A percentile compares a stretch with the other conserved stretches of the same genome.
Evolutionary conservation across 2,329 filamentous ascomycete genomes (phyloP).

Genomic region (Atkinsonella hypoxylon): DNA sequence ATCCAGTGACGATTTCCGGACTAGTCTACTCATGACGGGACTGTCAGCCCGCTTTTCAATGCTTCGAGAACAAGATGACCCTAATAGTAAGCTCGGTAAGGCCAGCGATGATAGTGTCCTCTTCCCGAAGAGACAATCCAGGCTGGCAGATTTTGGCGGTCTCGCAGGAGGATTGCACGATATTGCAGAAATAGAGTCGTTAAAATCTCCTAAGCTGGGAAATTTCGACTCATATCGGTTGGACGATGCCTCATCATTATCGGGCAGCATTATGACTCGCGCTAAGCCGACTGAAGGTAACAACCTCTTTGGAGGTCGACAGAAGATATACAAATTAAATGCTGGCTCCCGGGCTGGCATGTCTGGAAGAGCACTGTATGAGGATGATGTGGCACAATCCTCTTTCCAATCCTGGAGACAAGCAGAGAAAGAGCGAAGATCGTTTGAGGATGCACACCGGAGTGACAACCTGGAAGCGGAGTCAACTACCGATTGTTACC

Average conservation of each 20-base stretch:
- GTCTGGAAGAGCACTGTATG: slow-evolving; percentile 64
- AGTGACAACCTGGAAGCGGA: slow-evolving; percentile 28
- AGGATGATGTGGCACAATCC: slow-evolving; percentile 73
- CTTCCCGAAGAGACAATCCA: slow-evolving; percentile 68
- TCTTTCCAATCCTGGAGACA: slow-evolving; percentile 68
- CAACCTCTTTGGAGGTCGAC: slow-evolving; percentile 83
- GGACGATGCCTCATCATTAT: slow-evolving; percentile 58
- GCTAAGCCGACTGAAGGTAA: slow-evolving; percentile 80
- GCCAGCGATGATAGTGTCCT: slow-evolving; percentile 92
- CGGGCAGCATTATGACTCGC: slow-evolving; percentile 70
- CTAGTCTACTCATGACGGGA: slow-evolving; percentile 89
- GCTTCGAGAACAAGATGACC: slow-evolving; percentile 89
- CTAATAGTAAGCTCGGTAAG: slow-evolving; percentile 78
- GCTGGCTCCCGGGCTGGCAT: slow-evolving; percentile 41
- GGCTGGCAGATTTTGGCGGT: slow-evolving; percentile 56
- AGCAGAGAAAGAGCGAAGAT: slow-evolving; percentile 44
- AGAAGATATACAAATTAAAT: slow-evolving; percentile 87
- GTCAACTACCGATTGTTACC: slow-evolving; percentile 51
- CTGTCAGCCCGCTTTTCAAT: slow-evolving; percentile 94
- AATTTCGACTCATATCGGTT: slow-evolving; percentile 54
- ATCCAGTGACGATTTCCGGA: slow-evolving; percentile 79
- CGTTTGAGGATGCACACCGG: slow-evolving; percentile 26
- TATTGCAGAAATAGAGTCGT: slow-evolving; percentile 83
- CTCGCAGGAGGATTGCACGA: slow-evolving; percentile 52
- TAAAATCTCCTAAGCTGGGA: slow-evolving; percentile 48